phyloP scores from a whole-genome alignment of 2,329 filamentous ascomycete genomes.

The Aspergillus sp. region DNA sequence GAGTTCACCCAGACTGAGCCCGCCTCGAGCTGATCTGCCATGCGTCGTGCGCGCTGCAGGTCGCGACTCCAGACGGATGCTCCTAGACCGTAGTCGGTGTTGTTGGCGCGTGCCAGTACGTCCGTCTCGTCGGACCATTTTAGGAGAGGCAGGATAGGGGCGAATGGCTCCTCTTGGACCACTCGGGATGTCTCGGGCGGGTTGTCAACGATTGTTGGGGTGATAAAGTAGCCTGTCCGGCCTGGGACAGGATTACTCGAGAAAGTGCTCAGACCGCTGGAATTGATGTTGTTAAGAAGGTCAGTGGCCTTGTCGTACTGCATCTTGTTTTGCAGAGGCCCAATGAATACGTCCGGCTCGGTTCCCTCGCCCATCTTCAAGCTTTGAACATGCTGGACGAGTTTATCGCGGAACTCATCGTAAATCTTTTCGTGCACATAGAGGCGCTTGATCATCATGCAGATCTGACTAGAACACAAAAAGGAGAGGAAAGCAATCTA shows the following conservation, averaged over 20 bases:
- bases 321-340: conserved; percentile 65
- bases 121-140: conserved; percentile 64
- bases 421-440: conserved; percentile 64
- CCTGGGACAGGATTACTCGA: conserved; percentile 50
- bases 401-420: conserved; percentile 53
- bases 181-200: conserved; percentile 58
- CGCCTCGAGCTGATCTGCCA: conserved; percentile 58
- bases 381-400: conserved; percentile 49
- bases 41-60: conserved; percentile 50
- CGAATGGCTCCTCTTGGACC: conserved; percentile 63
- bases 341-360: conserved; percentile 52
- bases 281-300: conserved; percentile 58
- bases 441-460: conserved; percentile 59
- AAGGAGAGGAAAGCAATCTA: conserved; percentile 52
- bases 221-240: conserved; percentile 58
- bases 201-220: conserved; percentile 61
- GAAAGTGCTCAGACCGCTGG: conserved; percentile 55
- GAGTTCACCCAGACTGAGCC: conserved; percentile 64
- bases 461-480: conserved; percentile 58
- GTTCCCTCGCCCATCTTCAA: conserved; percentile 42
- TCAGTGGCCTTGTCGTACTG: conserved; percentile 63
- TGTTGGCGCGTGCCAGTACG: conserved; percentile 59
- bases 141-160: conserved; percentile 64
- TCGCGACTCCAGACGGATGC: conserved; percentile 62
- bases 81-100: conserved; percentile 55